Evolutionary conservation across 768 basidiomycete genomes (phyloP), one percentile per base, ranked within the genome.

Genomic region (Lactarius sanguifluus): DNA sequence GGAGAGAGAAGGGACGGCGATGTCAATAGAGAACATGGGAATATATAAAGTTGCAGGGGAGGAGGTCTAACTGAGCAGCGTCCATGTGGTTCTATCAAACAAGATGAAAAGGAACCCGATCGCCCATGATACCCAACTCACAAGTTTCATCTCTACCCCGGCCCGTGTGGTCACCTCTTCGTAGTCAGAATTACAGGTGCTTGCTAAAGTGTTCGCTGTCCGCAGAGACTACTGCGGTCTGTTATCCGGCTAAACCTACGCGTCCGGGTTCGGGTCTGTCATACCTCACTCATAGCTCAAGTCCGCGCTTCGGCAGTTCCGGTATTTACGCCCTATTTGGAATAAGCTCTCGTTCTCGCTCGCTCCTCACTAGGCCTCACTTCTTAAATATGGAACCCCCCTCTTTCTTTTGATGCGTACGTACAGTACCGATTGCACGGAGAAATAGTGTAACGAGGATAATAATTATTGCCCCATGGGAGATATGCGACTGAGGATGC

Each of bases 51-150:
- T 12, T 5, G 20, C 2, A n/a, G 5, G 13, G 57, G 36, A 7
- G 36, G 4, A 25, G 13, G 13, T 25, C 36, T 1, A 36, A 23
- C n/a, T 57, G 57, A 36, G n/a, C 7, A 18, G 55, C 10, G 30
- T 58, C 56, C 56, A 57, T 57, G 56, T 34, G 56, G 56, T 36
- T 34, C 56, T 57, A 34, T 34, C 56, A 57, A 36, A 8, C 5
- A 20, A 57, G 4, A 57, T 30, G 45, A 47, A 47, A 47, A 57
- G 8, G 30, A 16, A 1, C 32, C 23, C 47, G 47, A 10, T 50
- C 23, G 12, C 23, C 47, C 23, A 25, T 25, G 47, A 50, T 12
- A 25, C 47, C 13, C n/a, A 45, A 7, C 20, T 47, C 10, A 23
- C 45, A 47, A 6, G 47, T 52, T 52, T 52, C 50, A 25, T 28